Conservation (phyloP, 306 rosid genomes). For the Neltuma alba region DNA sequence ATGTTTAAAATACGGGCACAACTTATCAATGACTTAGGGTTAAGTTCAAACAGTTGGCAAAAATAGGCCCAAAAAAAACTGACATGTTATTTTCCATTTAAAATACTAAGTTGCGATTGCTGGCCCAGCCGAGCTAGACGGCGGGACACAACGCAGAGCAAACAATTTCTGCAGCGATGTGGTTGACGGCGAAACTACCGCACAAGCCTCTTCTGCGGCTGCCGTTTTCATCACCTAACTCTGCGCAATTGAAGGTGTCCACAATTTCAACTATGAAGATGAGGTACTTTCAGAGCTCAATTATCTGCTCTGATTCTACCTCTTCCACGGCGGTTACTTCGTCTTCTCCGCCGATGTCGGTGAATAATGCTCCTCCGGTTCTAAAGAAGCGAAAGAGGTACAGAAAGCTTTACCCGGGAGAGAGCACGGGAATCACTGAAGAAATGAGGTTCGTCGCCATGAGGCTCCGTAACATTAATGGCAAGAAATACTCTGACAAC, state of each 20-base stretch:
- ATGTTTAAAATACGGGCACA: no score
- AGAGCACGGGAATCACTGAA: conserved; percentile 79
- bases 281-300: conserved; percentile 26
- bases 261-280: conserved; percentile 13
- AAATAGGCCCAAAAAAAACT: no score
- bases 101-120: not conserved
- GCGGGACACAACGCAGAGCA: not conserved
- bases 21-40: no score
- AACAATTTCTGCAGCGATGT: conserved; percentile 37
- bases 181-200: conserved; percentile 39
- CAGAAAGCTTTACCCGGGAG: conserved; percentile 79
- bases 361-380: conserved; percentile 18
- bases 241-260: conserved; percentile 6
- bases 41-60: no score
- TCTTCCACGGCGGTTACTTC: conserved; percentile 3
- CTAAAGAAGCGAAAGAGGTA: conserved; percentile 56
- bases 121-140: not conserved
- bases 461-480: conserved; percentile 65
- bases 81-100: not conserved
- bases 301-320: conserved; percentile 35
- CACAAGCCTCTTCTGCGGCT: not conserved
- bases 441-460: conserved; percentile 95
- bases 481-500: conserved; percentile 37
- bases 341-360: conserved; percentile 19
- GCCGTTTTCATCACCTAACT: not conserved